Base-by-base conservation (phyloP, 2,329 filamentous ascomycete genomes). In the Cercospora sp. region DNA sequence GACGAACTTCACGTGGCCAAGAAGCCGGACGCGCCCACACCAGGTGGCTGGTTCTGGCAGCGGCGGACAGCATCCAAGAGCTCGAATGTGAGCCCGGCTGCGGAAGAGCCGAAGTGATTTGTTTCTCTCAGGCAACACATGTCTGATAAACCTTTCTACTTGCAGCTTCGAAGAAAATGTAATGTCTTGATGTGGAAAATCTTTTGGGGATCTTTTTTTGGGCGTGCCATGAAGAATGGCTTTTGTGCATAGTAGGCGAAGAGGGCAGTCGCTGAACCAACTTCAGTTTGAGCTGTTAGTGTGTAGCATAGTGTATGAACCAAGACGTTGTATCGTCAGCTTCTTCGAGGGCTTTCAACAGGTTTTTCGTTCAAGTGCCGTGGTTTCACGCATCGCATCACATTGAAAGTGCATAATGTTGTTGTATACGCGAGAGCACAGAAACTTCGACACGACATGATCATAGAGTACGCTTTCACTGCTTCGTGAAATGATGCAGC, bases 1-100 rank as follows among this genome's bases (percentile, higher is more conserved):
- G 68, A 63, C 8, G 71, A 71, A 16, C 70, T 70, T 28, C 40
- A 51, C 32, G 62, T 69, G 24, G 37, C 64, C 30, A 70, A 70
- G 55, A 70, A 61, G 40, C 37, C 62, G 6, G 69, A 74, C 24
- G 64, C 63, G 5, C 64, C 67, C 5, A 66, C 66, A 9, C 71
- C 67, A 9, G 74, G 73, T 9, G 72, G 76, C 24, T 76, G 77
- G 77, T 78, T 79, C 65, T 77, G 78, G 77, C 71, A 72, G 24
- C 70, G 76, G 34, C 66, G 76, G 61, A 73, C 75, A 37, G 73
- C 76, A 18, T 66, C 63, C 10, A 63, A 49, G 40, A 76, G 73
- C 61, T 73, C 70, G 21, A 70, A 68, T 28, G 59, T 61, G 63
- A 59, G 62, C 37, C 24, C 34, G 28, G 68, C 61, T 53, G 40